These are phyloP conservation scores for Pythium graminicola DNA, from an alignment of 352 stramenopile genomes.

Conservation along the genomic window DNA sequence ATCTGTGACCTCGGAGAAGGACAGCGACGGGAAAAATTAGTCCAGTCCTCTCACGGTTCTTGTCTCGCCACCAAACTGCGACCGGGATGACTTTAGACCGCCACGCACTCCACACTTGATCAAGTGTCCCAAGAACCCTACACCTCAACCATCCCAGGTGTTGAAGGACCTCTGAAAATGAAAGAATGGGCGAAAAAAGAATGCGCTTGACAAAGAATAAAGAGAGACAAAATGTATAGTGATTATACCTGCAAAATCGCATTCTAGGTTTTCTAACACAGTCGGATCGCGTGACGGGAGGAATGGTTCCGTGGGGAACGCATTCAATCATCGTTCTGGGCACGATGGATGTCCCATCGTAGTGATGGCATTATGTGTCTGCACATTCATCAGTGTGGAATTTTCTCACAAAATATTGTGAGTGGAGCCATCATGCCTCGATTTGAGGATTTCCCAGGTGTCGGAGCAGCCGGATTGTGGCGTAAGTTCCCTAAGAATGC, in stretches of 20 bases:
- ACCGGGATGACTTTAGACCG: slow-evolving; percentile 8
- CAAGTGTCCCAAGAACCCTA: slow-evolving; percentile 22
- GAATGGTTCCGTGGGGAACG: neutral
- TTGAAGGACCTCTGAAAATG: slow-evolving; percentile 6
- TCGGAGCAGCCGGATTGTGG: no score
- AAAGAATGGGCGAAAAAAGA: slow-evolving; percentile 18
- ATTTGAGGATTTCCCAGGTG: no score
- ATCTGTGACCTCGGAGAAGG: slow-evolving; percentile 13
- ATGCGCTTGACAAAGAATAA: neutral
- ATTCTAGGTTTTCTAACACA: neutral
- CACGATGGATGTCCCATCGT: no score
- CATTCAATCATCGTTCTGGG: no score
- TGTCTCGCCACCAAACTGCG: slow-evolving; percentile 17
- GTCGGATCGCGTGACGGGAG: slow-evolving; percentile 10
- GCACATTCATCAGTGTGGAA: no score
- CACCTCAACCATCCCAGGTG: slow-evolving; percentile 2
- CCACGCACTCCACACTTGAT: slow-evolving; percentile 18
- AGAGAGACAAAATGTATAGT: neutral
- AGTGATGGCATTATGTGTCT: no score
- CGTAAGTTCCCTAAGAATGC: no score
- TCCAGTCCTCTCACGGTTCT: neutral
- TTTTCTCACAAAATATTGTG: no score
- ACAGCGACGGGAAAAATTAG: slow-evolving; percentile 19
- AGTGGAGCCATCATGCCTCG: no score
- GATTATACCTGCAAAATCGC: neutral